These are phyloP conservation scores for Magnaporthales sp. DNA, from an alignment of 2,329 filamentous ascomycete genomes.

Conservation along the genomic window DNA sequence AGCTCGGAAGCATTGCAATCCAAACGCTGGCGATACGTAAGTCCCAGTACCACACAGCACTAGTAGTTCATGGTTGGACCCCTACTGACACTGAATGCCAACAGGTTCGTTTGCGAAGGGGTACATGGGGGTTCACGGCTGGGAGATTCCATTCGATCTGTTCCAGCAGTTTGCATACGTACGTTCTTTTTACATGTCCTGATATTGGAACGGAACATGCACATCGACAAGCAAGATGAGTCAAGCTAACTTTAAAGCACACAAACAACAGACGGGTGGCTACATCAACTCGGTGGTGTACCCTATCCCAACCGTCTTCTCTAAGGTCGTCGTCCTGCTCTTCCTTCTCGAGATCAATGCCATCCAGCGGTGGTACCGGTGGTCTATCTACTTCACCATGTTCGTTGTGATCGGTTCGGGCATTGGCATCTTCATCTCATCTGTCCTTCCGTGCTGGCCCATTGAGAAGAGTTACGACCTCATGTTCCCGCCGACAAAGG, in stretches of 20 bases:
- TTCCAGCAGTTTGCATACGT: not conserved
- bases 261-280: not conserved
- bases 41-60: not conserved
- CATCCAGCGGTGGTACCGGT: slow-evolving; percentile 5
- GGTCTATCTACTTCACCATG: slow-evolving; percentile 7
- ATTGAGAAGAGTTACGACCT: slow-evolving; percentile 9
- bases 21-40: slow-evolving; percentile 1
- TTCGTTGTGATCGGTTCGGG: slow-evolving; percentile 7
- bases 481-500: not conserved
- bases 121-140: not conserved
- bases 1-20: slow-evolving; percentile 1
- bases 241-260: too few relatives aligned
- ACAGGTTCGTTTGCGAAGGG: not conserved
- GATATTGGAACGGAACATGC: slow-evolving; percentile 7
- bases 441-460: slow-evolving; percentile 10
- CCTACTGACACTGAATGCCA: not conserved
- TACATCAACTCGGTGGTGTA: not conserved
- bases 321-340: slow-evolving; percentile 8
- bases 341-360: slow-evolving; percentile 8
- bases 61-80: not conserved
- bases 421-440: slow-evolving; percentile 9
- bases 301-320: not conserved
- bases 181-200: slow-evolving; percentile 1
- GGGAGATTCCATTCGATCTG: not conserved
- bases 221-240: slow-evolving; percentile 7